These are phyloP conservation scores for Malus hybrid DNA, from an alignment of 331 rosid genomes.

Conservation along the genomic window DNA sequence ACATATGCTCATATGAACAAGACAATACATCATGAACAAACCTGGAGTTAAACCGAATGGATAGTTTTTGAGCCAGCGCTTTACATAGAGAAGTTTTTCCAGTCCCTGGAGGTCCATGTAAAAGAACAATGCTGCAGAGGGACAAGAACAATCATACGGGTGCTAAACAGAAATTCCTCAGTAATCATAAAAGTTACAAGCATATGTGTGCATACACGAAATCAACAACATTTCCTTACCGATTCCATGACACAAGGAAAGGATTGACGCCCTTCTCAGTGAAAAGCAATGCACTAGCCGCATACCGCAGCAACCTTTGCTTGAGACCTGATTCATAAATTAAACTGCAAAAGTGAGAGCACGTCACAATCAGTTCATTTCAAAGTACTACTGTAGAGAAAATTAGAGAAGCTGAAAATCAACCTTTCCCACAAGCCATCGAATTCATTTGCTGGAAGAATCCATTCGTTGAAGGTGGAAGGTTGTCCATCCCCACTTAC, in stretches of 20 bases:
- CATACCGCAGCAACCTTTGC: slow-evolving; percentile 76
- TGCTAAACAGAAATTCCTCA: background rate
- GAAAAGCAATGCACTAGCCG: slow-evolving; percentile 94
- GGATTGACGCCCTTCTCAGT: slow-evolving; percentile 92
- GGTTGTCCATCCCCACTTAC: slow-evolving; percentile 77
- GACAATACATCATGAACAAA: slow-evolving; percentile 22
- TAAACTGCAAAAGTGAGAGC: slow-evolving; percentile 46
- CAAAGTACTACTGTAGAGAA: slow-evolving; percentile 1
- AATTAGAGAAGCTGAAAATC: slow-evolving; percentile 1
- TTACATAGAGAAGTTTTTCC: slow-evolving; percentile 95
- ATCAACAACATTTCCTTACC: slow-evolving; percentile 38
- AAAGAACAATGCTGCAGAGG: slow-evolving; percentile 64
- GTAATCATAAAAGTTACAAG: background rate
- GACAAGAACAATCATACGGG: background rate
- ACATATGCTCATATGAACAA: background rate
- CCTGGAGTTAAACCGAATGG: slow-evolving; percentile 77
- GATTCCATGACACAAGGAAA: slow-evolving; percentile 93
- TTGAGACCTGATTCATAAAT: slow-evolving; percentile 93
- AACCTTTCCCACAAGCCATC: slow-evolving; percentile 99
- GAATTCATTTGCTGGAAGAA: slow-evolving; percentile 92
- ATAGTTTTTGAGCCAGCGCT: slow-evolving; percentile 91
- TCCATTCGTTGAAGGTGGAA: slow-evolving; percentile 90
- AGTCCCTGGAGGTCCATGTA: slow-evolving; percentile 99
- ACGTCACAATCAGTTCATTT: slow-evolving; percentile 9
- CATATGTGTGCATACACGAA: background rate